Evolutionary conservation across 2,329 filamentous ascomycete species (phyloP).

Genomic region (Mariannaea sp.): DNA sequence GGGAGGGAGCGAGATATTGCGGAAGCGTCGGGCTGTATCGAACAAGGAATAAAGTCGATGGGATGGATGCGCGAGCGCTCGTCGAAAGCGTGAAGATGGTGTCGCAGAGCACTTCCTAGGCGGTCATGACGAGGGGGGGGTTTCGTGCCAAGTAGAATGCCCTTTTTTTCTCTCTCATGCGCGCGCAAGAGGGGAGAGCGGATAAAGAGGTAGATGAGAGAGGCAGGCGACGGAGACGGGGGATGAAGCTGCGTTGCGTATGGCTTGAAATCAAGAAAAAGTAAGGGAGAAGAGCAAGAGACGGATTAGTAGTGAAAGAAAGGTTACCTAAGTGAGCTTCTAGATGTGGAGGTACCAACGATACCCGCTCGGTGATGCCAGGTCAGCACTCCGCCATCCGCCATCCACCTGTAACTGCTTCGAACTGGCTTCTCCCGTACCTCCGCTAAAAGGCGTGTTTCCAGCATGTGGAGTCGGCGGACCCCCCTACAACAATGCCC

Average conservation of each 20-base stretch:
- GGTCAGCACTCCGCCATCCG: conserved; percentile 30
- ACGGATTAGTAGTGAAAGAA: not conserved
- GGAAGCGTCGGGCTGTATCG: conserved; percentile 20
- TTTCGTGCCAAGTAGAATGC: not conserved
- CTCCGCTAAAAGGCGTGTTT: too few relatives aligned
- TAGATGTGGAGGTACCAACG: conserved; percentile 32
- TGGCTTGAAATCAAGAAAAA: conserved; percentile 15
- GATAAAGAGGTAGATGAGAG: not conserved
- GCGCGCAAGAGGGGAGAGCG: not conserved
- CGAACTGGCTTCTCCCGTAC: too few relatives aligned
- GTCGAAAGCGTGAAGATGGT: conserved; percentile 3
- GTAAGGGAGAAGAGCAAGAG: conserved; percentile 12
- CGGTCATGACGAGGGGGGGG: conserved; percentile 14
- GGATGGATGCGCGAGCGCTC: conserved; percentile 1
- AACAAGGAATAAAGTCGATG: conserved; percentile 1
- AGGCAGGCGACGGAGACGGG: not conserved
- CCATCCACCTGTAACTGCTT: too few relatives aligned
- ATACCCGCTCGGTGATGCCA: conserved; percentile 34
- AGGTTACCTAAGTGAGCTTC: conserved; percentile 1
- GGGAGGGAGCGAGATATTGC: conserved; percentile 11
- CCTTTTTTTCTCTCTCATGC: not conserved
- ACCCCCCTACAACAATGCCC: not conserved
- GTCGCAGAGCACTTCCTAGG: conserved; percentile 16
- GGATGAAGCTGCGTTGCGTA: not conserved
- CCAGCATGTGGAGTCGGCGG: not conserved